A percentile compares a stretch with the other conserved stretches of the same genome.
These are phyloP conservation scores for Smithsoniella earleae DNA, from an alignment of 163 green algal species.

Conservation along the genomic window DNA sequence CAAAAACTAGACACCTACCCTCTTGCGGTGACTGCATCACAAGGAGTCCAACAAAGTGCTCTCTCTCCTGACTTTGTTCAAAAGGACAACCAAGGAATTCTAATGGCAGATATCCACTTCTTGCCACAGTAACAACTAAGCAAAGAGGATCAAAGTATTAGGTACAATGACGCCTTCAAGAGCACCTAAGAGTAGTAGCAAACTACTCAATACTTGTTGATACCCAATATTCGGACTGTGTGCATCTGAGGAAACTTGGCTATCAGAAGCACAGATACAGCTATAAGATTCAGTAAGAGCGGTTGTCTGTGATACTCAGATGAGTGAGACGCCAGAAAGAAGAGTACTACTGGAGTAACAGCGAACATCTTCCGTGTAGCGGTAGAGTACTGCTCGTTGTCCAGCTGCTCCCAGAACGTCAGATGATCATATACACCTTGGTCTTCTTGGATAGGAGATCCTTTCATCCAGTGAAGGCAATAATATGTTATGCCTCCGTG, in stretches of 20 bases:
- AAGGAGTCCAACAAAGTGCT: too few species aligned
- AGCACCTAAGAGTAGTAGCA: too few species aligned
- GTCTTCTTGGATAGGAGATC: constrained; percentile 65
- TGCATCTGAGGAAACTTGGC: constrained; percentile 87
- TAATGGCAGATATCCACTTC: too few species aligned
- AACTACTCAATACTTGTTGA: constrained; percentile 88
- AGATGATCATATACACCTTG: constrained; percentile 84
- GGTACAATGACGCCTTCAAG: too few species aligned
- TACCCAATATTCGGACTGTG: constrained; percentile 83
- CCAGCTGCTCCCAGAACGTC: constrained; percentile 97
- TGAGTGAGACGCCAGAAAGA: constrained; percentile 75
- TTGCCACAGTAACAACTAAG: too few species aligned
- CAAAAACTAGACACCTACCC: too few species aligned
- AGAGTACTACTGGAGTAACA: constrained; percentile 75
- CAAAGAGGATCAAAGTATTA: too few species aligned
- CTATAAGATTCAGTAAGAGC: constrained; percentile 72
- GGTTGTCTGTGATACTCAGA: constrained; percentile 78
- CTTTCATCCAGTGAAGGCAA: constrained; percentile 90
- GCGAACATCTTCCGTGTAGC: constrained; percentile 91
- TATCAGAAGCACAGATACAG: constrained; percentile 75
- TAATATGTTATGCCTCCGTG: constrained; percentile 85
- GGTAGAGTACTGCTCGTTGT: constrained; percentile 79
- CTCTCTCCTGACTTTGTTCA: too few species aligned
- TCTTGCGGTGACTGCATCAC: too few species aligned
- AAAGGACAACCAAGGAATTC: too few species aligned